Evolutionary conservation across 169 alveolate genomes (phyloP).

Genomic region (Plasmodium falciparum): DNA sequence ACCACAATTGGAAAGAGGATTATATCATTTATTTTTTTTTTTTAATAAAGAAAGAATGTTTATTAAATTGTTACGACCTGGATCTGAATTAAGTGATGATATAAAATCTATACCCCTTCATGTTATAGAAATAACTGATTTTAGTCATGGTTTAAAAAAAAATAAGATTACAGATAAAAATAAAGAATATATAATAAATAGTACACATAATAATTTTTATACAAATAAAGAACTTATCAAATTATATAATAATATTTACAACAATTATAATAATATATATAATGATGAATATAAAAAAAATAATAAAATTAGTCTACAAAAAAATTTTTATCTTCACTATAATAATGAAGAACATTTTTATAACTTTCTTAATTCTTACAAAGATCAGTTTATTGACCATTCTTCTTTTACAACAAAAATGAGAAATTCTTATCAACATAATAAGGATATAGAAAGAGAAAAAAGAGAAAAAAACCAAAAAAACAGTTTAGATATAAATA

Average conservation of each 20-base stretch:
- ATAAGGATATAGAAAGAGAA: background rate
- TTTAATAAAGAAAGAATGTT: slow-evolving; percentile 40
- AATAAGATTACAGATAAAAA: background rate
- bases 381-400: slow-evolving; percentile 23
- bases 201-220: slow-evolving; percentile 23
- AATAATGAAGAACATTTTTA: slow-evolving; percentile 45
- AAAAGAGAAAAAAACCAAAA: slow-evolving; percentile 7
- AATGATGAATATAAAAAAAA: background rate
- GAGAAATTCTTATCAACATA: no score
- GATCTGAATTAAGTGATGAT: slow-evolving; percentile 2
- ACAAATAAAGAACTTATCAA: slow-evolving; percentile 47
- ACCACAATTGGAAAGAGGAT: slow-evolving; percentile 52
- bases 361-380: slow-evolving; percentile 38
- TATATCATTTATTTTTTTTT: slow-evolving; percentile 38
- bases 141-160: slow-evolving; percentile 1
- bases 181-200: slow-evolving; percentile 6
- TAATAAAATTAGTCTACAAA: slow-evolving; percentile 10
- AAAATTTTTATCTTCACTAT: slow-evolving; percentile 29
- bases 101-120: slow-evolving; percentile 22
- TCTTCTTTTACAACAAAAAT: background rate
- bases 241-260: slow-evolving; percentile 17
- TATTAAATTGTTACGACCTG: slow-evolving; percentile 23
- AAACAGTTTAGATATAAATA: slow-evolving; percentile 2
- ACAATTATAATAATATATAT: slow-evolving; percentile 7
- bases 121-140: slow-evolving; percentile 49